phyloP scores from a whole-genome alignment of 306 rosid species.

The Casuarina equisetifolia region DNA sequence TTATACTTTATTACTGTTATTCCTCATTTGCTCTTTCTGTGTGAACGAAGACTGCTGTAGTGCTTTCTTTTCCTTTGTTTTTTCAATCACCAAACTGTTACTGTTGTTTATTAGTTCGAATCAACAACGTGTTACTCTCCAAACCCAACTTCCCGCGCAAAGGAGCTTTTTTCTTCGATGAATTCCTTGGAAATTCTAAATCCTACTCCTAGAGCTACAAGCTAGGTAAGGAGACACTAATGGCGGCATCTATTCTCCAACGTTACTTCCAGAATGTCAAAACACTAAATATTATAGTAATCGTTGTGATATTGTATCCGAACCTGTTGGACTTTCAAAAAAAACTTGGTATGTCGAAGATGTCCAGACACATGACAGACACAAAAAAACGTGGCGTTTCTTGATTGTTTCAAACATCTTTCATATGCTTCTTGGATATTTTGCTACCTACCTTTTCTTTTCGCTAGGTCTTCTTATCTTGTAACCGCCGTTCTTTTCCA shows the following conservation, averaged over 20 bases:
- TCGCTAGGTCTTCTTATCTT: neutral
- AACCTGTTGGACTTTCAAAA: no score
- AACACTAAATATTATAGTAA: neutral
- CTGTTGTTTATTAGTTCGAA: neutral
- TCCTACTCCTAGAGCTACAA: neutral
- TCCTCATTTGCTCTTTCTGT: no score
- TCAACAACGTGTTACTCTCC: neutral
- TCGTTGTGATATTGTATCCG: no score
- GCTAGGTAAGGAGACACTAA: neutral
- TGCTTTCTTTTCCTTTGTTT: no score
- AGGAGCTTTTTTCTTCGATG: neutral
- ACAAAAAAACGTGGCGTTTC: neutral
- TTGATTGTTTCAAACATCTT: neutral
- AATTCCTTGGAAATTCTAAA: no score
- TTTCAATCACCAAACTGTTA: no score
- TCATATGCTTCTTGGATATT: neutral
- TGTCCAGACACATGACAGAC: no score
- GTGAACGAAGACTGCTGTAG: no score
- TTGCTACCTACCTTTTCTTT: neutral
- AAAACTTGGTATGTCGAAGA: no score
- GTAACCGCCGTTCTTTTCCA: neutral
- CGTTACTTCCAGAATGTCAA: neutral
- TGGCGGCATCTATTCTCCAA: constrained; percentile 5
- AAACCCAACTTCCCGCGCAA: neutral
- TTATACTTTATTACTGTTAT: no score